These are phyloP conservation scores for Closterium sp. DNA, from an alignment of 139 green algal species.

Conservation along the genomic window DNA sequence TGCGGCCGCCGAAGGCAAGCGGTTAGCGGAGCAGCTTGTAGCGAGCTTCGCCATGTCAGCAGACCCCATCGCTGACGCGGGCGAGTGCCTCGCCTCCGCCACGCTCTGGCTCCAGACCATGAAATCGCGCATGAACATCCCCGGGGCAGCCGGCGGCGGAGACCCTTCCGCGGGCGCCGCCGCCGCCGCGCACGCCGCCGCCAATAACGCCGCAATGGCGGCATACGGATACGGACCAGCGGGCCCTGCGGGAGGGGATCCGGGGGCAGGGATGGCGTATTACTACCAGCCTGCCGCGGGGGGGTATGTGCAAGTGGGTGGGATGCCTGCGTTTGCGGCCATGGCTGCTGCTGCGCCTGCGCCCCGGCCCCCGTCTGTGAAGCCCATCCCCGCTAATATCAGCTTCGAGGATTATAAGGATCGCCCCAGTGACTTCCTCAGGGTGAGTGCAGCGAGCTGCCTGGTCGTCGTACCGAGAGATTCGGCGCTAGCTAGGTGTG, in stretches of 20 bases:
- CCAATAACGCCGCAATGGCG: background rate
- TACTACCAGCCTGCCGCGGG: background rate
- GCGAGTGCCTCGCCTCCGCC: constrained; percentile 34
- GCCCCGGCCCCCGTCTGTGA: background rate
- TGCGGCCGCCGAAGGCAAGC: constrained; percentile 18
- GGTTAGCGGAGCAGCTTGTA: constrained; percentile 35
- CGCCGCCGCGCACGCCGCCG: background rate
- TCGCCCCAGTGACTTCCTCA: constrained; percentile 12
- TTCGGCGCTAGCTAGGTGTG: background rate
- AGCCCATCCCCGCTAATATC: background rate
- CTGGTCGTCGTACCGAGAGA: too few relatives aligned
- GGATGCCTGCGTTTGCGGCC: background rate
- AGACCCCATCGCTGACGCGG: constrained; percentile 32
- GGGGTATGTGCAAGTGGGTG: background rate
- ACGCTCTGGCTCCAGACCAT: constrained; percentile 40
- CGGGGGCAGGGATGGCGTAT: background rate
- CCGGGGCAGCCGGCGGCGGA: background rate
- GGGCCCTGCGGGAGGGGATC: background rate
- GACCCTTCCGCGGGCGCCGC: background rate
- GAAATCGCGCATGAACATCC: constrained; percentile 13
- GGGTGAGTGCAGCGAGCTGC: background rate
- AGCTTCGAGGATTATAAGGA: constrained; percentile 21
- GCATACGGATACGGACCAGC: background rate
- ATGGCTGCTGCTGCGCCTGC: background rate
- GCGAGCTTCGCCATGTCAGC: constrained; percentile 15